These are phyloP conservation scores for Saccharomyces hybrid DNA, from an alignment of 1,139 yeast genomes.

Conservation along the genomic window DNA sequence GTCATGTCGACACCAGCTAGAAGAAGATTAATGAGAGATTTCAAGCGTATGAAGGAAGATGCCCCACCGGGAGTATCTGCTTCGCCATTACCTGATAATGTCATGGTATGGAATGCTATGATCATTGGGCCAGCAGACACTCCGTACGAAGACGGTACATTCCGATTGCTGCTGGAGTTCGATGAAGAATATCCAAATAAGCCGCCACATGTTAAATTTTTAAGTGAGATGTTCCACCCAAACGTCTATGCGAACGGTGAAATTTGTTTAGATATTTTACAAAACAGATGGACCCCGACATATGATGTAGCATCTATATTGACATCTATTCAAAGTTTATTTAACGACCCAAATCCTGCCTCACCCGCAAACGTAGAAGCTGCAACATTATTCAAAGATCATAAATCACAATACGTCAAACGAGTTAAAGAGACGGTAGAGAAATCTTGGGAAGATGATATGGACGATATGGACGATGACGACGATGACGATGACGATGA, in stretches of 20 bases:
- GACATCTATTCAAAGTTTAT: slow-evolving; percentile 72
- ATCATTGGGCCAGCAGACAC: slow-evolving; percentile 97
- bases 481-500: slow-evolving; percentile 49
- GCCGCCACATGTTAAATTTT: slow-evolving; percentile 87
- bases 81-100: slow-evolving; percentile 93
- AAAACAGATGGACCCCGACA: slow-evolving; percentile 98
- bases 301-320: slow-evolving; percentile 96
- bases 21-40: slow-evolving; percentile 97
- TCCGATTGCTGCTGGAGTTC: slow-evolving; percentile 75
- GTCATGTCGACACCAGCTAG: slow-evolving; percentile 97
- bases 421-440: slow-evolving; percentile 93
- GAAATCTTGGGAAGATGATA: slow-evolving; percentile 77
- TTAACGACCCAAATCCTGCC: slow-evolving; percentile 92
- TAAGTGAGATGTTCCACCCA: slow-evolving; percentile 96
- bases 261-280: slow-evolving; percentile 88
- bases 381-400: slow-evolving; percentile 90
- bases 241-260: slow-evolving; percentile 95
- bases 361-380: slow-evolving; percentile 99
- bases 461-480: slow-evolving; percentile 61
- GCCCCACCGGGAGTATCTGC: slow-evolving; percentile 98
- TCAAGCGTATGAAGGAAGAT: slow-evolving; percentile 96
- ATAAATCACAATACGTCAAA: slow-evolving; percentile 83
- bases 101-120: slow-evolving; percentile 97
- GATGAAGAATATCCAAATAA: slow-evolving; percentile 97
- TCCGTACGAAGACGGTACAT: slow-evolving; percentile 97